phyloP scores from a whole-genome alignment of 2,329 filamentous ascomycete genomes.

The Orbilia ellipsospora region DNA sequence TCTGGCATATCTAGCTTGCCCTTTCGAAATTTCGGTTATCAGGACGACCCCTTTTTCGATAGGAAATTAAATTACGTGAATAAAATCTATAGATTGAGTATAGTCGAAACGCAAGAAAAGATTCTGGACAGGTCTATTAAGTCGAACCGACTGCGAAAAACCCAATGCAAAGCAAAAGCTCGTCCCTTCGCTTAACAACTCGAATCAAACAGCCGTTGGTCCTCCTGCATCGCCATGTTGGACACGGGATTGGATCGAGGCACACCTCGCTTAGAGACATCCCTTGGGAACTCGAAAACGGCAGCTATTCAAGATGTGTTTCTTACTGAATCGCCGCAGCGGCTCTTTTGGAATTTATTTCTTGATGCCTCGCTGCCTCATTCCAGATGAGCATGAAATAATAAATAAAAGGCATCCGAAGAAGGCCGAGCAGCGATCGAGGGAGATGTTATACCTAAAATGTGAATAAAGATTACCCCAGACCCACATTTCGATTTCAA shows the following conservation, averaged over 20 bases:
- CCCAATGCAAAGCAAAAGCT: not conserved
- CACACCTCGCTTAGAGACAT: constrained; percentile 42
- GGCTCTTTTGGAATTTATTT: constrained; percentile 26
- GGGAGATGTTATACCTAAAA: not conserved
- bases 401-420: not conserved
- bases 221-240: constrained; percentile 26
- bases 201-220: constrained; percentile 4
- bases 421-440: not conserved
- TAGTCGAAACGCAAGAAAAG: too few relatives aligned
- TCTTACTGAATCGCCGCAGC: constrained; percentile 7
- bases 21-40: not conserved
- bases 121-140: not conserved
- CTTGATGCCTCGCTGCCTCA: constrained; percentile 1
- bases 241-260: constrained; percentile 32
- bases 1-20: not conserved
- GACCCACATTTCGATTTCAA: constrained; percentile 17
- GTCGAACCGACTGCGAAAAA: not conserved
- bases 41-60: not conserved
- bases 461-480: constrained; percentile 1
- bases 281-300: too few relatives aligned
- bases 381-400: not conserved
- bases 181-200: constrained; percentile 27
- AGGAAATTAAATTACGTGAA: not conserved
- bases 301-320: not conserved
- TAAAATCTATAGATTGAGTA: too few relatives aligned